Conservation (phyloP, 495 filamentous ascomycete species). For the Massariosphaeria phaeospora region DNA sequence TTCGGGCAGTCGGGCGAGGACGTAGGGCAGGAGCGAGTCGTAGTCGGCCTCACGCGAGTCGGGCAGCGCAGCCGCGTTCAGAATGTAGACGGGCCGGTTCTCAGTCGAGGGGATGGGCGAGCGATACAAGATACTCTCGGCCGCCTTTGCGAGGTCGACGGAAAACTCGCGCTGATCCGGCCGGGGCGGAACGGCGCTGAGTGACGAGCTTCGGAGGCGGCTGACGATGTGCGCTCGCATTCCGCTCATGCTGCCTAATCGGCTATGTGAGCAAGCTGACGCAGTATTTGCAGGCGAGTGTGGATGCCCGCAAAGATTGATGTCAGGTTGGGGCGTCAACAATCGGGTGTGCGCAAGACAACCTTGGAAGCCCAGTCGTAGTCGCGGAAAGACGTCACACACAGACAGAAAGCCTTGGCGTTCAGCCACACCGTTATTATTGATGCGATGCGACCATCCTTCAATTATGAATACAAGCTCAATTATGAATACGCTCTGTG, state of each 20-base stretch:
- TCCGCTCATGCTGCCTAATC: conserved; percentile 12
- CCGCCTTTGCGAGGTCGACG: conserved; percentile 39
- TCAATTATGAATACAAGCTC: too few species aligned
- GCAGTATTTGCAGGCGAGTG: too few species aligned
- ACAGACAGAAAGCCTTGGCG: too few species aligned
- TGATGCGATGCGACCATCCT: too few species aligned
- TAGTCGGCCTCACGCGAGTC: conserved; percentile 49
- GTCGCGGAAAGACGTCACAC: too few species aligned
- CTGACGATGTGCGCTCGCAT: conserved; percentile 27
- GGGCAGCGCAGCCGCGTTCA: conserved; percentile 54
- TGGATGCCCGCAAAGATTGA: too few species aligned
- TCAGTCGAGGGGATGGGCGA: conserved; percentile 46
- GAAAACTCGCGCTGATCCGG: conserved; percentile 42
- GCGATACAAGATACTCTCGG: conserved; percentile 48
- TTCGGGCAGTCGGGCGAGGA: conserved; percentile 49
- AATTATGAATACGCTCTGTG: too few species aligned
- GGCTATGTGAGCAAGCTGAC: too few species aligned
- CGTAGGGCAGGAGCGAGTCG: conserved; percentile 53
- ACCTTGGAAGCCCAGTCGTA: too few species aligned
- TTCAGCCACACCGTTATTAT: too few species aligned
- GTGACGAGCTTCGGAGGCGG: conserved; percentile 30
- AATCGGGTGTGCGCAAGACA: too few species aligned
- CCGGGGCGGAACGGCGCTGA: conserved; percentile 35
- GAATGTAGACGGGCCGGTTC: conserved; percentile 48
- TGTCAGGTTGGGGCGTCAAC: too few species aligned